Evolutionary conservation across 768 basidiomycete species (phyloP).

Genomic region (Kwoniella dejecticola): DNA sequence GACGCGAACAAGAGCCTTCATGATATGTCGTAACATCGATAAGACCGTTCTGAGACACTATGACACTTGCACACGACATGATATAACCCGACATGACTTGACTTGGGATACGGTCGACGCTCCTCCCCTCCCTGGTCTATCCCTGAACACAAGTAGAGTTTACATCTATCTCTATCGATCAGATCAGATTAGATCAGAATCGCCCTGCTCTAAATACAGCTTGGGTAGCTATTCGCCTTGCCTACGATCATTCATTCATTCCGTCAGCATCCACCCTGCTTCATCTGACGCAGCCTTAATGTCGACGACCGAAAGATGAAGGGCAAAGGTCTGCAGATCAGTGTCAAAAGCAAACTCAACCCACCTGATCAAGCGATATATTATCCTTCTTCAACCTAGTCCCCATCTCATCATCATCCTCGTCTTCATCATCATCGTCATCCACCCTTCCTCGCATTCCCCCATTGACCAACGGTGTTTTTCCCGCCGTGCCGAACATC

Average conservation of each 20-base stretch:
- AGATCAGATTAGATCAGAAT: constrained; percentile 15
- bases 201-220: constrained; percentile 43
- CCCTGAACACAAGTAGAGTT: neutral
- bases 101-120: too few relatives aligned
- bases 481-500: constrained; percentile 44
- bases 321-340: neutral
- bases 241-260: too few relatives aligned
- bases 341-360: constrained; percentile 12
- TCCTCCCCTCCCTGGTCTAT: too few relatives aligned
- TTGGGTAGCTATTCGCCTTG: constrained; percentile 55
- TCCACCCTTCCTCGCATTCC: constrained; percentile 60
- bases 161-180: neutral
- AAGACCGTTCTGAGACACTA: neutral
- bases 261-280: too few relatives aligned
- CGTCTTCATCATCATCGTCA: constrained; percentile 75
- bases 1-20: neutral
- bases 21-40: neutral
- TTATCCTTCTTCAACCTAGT: constrained; percentile 62
- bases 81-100: too few relatives aligned
- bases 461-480: constrained; percentile 55
- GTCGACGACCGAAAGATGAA: neutral
- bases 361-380: constrained; percentile 89
- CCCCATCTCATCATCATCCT: constrained; percentile 61
- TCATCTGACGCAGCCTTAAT: too few relatives aligned
- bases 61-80: neutral